phyloP scores from a whole-genome alignment of 129 eudicot genomes.

The Solidago caesia region DNA sequence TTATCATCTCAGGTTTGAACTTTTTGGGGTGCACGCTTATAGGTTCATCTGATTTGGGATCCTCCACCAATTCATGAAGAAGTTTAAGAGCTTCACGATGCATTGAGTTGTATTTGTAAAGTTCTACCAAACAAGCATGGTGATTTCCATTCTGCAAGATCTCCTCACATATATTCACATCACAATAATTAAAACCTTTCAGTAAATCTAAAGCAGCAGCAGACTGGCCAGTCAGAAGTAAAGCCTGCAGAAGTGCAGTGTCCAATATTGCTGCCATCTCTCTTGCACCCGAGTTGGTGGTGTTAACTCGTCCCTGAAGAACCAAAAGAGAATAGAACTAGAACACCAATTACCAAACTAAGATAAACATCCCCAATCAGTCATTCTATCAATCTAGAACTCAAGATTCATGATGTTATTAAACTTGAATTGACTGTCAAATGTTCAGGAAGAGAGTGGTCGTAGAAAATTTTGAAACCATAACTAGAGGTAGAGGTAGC shows the following conservation, averaged over 20 bases:
- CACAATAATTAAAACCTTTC: slow-evolving; percentile 85
- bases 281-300: slow-evolving; percentile 78
- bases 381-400: not conserved
- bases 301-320: slow-evolving; percentile 60
- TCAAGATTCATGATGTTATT: not conserved
- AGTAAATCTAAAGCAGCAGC: slow-evolving; percentile 69
- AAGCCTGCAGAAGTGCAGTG: slow-evolving; percentile 92
- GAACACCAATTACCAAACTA: slow-evolving; percentile 14
- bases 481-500: not conserved
- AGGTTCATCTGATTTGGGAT: slow-evolving; percentile 60
- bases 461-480: not conserved
- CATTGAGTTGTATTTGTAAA: slow-evolving; percentile 79
- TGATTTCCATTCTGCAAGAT: slow-evolving; percentile 75
- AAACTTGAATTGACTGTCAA: slow-evolving; percentile 11
- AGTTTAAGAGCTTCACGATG: slow-evolving; percentile 89
- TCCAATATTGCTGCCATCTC: slow-evolving; percentile 85
- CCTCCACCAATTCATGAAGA: slow-evolving; percentile 80
- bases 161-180: slow-evolving; percentile 79
- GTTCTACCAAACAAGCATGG: slow-evolving; percentile 64
- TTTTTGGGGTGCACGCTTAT: slow-evolving; percentile 49
- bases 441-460: slow-evolving; percentile 6
- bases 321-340: slow-evolving; percentile 32
- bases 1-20: slow-evolving; percentile 85
- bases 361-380: not conserved
- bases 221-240: slow-evolving; percentile 78